Evolutionary conservation across 139 green algal species (phyloP).

Genomic region (Penium margaritaceum): DNA sequence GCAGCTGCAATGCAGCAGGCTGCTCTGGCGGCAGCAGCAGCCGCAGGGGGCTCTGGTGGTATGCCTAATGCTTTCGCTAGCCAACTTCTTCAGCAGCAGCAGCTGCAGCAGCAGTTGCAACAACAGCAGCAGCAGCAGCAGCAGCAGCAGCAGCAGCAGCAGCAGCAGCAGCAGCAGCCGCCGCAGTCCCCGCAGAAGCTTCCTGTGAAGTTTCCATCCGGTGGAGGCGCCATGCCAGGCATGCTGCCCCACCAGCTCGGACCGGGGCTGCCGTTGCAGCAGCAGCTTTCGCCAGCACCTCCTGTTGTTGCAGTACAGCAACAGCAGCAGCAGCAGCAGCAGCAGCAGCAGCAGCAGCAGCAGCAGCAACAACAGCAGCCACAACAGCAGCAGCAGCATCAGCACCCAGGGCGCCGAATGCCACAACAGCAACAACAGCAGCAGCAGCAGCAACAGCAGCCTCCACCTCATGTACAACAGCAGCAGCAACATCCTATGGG

Average conservation of each 20-base stretch:
- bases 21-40: neutral
- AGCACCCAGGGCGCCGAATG: neutral
- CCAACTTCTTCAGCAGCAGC: neutral
- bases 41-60: too few relatives aligned
- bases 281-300: neutral
- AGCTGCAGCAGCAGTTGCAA: neutral
- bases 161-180: neutral
- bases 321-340: neutral
- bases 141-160: conserved; percentile 9
- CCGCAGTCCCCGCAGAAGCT: neutral
- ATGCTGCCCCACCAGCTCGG: neutral
- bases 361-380: too few relatives aligned
- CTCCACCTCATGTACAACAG: neutral
- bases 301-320: neutral
- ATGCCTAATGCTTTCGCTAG: too few relatives aligned
- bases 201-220: neutral
- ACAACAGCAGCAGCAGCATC: neutral
- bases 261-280: neutral
- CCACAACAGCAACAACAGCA: neutral
- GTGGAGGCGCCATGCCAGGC: neutral
- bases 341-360: neutral
- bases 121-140: conserved; percentile 1
- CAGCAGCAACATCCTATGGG: too few relatives aligned
- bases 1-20: neutral
- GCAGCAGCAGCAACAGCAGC: neutral